Evolutionary conservation across 345 rosid species (phyloP), one percentile per base, ranked within the genome.

Genomic region (Aegle marmelos): DNA sequence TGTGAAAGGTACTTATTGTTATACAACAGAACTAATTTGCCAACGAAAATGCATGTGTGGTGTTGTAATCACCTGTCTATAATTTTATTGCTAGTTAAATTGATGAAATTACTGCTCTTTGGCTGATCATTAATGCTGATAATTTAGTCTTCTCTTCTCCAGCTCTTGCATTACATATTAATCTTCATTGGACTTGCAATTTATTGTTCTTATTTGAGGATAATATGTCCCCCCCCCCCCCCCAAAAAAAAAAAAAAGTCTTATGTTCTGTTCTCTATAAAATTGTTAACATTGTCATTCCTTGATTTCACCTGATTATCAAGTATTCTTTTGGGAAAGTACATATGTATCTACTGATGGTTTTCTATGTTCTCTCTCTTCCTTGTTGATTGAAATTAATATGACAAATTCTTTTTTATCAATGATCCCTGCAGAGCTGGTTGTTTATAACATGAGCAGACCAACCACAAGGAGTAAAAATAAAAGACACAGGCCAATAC

Each of bases 401-500:
- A 9, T 9, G 28, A 9, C 5, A 67, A 17, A 2, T 0, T 6
- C 22, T 5, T 70, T 64, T 11, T 33, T 25, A 33, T 48, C 27
- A 34, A 58, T 77, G 78, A 31, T 62, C n/a, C 34, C 60, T 75
- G 71, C 85, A 81, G 81, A 53, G 79, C 76, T 58, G 87, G 79
- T 74, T 74, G 79, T 80, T 76, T 74, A 74, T 59, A 89, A 82
- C 76, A 93, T 91, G 98, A 90, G 90, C 81, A 85, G 92, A 76
- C 97, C 93, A 56, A 81, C 86, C 36, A 93, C 98, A 2, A 87
- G 95, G 5, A 83, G 92, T 78, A 91, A 93, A 74, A 89, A 90
- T 77, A 93, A 93, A 78, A 84, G 98, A 67, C 84, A 80, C 33
- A 85, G 87, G 74, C 88, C 82, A 78, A 84, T 70, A 28, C 87